These are phyloP conservation scores for Linaria vulgaris DNA, from an alignment of 257 asterid species.

Conservation along the genomic window DNA sequence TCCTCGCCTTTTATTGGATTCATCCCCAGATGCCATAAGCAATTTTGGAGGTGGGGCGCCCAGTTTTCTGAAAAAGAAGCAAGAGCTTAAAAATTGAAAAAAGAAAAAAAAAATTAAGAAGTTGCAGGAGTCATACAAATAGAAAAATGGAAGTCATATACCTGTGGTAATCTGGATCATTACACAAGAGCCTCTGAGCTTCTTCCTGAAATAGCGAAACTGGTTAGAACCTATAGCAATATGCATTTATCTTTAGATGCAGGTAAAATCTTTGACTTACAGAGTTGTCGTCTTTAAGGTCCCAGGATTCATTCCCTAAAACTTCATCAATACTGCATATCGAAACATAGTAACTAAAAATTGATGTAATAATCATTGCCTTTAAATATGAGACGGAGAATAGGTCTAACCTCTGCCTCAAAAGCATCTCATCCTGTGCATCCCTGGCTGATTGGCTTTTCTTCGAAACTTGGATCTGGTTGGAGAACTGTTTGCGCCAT, in stretches of 20 bases:
- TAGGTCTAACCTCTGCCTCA: constrained; percentile 81
- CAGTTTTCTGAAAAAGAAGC: constrained; percentile 56
- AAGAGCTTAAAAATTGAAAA: constrained; percentile 23
- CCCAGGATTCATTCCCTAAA: constrained; percentile 69
- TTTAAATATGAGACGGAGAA: constrained; percentile 4
- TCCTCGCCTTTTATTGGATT: constrained; percentile 71
- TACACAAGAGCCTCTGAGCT: constrained; percentile 41
- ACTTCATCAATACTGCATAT: constrained; percentile 89
- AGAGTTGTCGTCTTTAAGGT: constrained; percentile 41
- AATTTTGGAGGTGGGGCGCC: constrained; percentile 66
- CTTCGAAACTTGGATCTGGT: constrained; percentile 53
- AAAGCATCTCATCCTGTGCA: constrained; percentile 70
- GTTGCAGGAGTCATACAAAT: constrained; percentile 16
- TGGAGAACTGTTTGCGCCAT: constrained; percentile 82
- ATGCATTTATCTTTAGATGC: constrained; percentile 24
- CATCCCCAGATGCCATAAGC: constrained; percentile 74
- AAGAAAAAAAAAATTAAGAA: constrained; percentile 10
- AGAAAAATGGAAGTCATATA: constrained; percentile 29
- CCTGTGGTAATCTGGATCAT: constrained; percentile 59
- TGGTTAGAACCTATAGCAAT: constrained; percentile 23
- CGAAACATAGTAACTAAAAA: constrained; percentile 27
- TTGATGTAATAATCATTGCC: constrained; percentile 13
- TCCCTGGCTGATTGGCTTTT: constrained; percentile 62
- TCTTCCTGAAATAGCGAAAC: constrained; percentile 52
- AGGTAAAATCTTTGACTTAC: constrained; percentile 43